These are phyloP conservation scores for Lichtheimia ramosa DNA, from an alignment of 371 early-diverging fungal genomes.

Conservation along the genomic window DNA sequence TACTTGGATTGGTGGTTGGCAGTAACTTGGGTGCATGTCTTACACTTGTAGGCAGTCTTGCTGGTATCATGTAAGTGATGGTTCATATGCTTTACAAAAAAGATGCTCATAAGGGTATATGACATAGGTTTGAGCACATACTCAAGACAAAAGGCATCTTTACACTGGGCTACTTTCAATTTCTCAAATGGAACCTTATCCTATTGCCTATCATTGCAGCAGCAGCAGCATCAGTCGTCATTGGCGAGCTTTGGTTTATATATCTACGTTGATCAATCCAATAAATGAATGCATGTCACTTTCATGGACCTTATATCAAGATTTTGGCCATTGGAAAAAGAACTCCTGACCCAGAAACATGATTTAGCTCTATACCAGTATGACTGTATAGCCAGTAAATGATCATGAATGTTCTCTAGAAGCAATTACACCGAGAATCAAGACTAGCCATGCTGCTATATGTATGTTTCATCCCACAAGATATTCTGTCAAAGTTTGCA, in stretches of 20 bases:
- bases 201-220: slow-evolving; percentile 60
- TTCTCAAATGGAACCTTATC: slow-evolving; percentile 62
- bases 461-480: too few relatives aligned
- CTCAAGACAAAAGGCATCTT: slow-evolving; percentile 56
- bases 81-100: background rate
- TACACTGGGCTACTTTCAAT: slow-evolving; percentile 54
- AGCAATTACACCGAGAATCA: too few relatives aligned
- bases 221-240: slow-evolving; percentile 47
- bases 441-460: too few relatives aligned
- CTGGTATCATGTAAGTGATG: slow-evolving; percentile 73
- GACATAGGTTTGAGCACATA: slow-evolving; percentile 60
- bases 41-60: slow-evolving; percentile 72
- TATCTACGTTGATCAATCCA: slow-evolving; percentile 8
- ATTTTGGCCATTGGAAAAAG: too few relatives aligned
- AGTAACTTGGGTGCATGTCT: slow-evolving; percentile 82
- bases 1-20: slow-evolving; percentile 76
- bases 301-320: too few relatives aligned
- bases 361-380: too few relatives aligned
- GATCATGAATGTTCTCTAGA: too few relatives aligned
- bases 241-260: slow-evolving; percentile 46
- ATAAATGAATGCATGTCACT: too few relatives aligned
- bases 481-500: too few relatives aligned
- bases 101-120: background rate
- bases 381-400: too few relatives aligned
- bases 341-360: too few relatives aligned